Evolutionary conservation across 305 asterid species (phyloP).

Genomic region (Euphrasia arctica): DNA sequence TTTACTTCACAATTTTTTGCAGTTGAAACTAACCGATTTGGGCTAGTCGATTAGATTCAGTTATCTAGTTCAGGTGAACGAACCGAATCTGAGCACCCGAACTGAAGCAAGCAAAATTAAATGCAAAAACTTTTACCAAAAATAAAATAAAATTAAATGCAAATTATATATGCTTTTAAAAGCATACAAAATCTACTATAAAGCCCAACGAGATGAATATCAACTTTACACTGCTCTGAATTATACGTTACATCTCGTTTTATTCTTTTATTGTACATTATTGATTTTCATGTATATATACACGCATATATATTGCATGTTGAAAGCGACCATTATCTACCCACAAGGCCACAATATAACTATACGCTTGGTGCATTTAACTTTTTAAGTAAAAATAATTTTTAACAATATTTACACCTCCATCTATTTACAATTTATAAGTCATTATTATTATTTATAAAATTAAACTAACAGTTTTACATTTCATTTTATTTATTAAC

Average conservation of each 20-base stretch:
- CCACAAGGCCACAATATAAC: too few species aligned
- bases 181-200: slow-evolving; percentile 37
- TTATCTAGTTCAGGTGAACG: not conserved
- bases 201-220: slow-evolving; percentile 35
- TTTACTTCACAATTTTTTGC: not conserved
- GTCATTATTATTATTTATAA: too few species aligned
- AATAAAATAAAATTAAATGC: too few species aligned
- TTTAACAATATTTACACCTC: too few species aligned
- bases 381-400: too few species aligned
- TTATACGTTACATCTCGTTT: slow-evolving; percentile 7
- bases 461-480: not conserved
- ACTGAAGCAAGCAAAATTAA: too few species aligned
- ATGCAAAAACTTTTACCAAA: too few species aligned
- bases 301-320: too few species aligned
- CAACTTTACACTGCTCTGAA: slow-evolving; percentile 29
- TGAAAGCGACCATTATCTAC: too few species aligned
- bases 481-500: not conserved
- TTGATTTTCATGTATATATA: too few species aligned
- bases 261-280: not conserved
- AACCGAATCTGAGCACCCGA: slow-evolving; percentile 27
- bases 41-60: not conserved
- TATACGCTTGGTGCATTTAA: too few species aligned
- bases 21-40: not conserved
- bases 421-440: too few species aligned
- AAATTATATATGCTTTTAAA: slow-evolving; percentile 17